phyloP scores from a whole-genome alignment of 345 rosid species.

The Moricandia moricandioides region DNA sequence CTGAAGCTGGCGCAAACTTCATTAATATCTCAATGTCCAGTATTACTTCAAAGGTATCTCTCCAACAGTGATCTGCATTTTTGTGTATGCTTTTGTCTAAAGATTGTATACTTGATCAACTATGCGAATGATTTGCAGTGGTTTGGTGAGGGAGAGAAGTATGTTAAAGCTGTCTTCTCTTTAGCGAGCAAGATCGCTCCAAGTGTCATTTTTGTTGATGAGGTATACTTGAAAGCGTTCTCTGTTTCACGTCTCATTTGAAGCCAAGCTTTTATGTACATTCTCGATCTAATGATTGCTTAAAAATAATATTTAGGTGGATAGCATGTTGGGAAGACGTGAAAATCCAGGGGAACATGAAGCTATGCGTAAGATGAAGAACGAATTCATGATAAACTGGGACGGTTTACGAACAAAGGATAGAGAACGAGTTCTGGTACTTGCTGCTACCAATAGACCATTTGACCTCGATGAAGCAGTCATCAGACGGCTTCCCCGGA shows the following conservation, averaged over 20 bases:
- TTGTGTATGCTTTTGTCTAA: not conserved
- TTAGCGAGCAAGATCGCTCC: slow-evolving; percentile 99
- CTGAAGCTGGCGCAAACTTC: slow-evolving; percentile 72
- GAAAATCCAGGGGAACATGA: not conserved
- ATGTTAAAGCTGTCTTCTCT: slow-evolving; percentile 93
- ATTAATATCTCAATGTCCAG: slow-evolving; percentile 97
- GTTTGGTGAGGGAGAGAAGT: slow-evolving; percentile 49
- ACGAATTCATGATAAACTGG: not conserved
- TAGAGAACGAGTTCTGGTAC: not conserved
- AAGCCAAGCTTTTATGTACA: not conserved
- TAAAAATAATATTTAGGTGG: not conserved
- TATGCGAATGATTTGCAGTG: slow-evolving; percentile 58
- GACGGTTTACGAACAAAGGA: not conserved
- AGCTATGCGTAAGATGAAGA: not conserved
- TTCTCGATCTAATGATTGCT: not conserved
- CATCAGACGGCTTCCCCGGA: not conserved
- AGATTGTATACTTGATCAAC: not conserved
- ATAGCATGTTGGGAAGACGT: not conserved
- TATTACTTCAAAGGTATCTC: slow-evolving; percentile 85
- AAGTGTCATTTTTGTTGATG: slow-evolving; percentile 91
- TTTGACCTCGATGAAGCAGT: not conserved
- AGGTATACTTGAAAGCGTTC: slow-evolving; percentile 50
- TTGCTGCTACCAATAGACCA: not conserved
- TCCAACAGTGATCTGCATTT: not conserved
- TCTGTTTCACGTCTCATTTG: not conserved